Percentiles rank a stretch among this genome's conserved stretches.
These are phyloP conservation scores for Mrakia gelida DNA, from an alignment of 768 basidiomycete species.

Conservation along the genomic window DNA sequence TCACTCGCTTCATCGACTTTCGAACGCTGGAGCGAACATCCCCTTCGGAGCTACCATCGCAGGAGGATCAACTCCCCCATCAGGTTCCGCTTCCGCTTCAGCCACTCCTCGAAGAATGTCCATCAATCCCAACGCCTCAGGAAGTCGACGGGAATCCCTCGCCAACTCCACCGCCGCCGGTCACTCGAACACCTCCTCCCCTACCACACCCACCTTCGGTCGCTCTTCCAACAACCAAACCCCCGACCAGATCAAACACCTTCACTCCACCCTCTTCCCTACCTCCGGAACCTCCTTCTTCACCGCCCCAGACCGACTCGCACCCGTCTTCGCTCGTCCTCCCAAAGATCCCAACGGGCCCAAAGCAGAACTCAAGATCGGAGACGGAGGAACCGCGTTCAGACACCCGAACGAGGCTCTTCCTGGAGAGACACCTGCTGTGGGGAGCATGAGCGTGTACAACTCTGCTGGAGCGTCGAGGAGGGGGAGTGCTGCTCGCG, in stretches of 20 bases:
- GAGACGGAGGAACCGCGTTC: constrained; percentile 10
- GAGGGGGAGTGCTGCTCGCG: background rate
- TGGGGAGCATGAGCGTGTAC: constrained; percentile 14
- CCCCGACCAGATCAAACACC: constrained; percentile 1
- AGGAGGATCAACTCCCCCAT: no score
- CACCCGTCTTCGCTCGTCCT: background rate
- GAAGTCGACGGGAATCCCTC: background rate
- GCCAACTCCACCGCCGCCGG: background rate
- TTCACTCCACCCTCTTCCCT: constrained; percentile 1
- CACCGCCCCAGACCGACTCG: background rate
- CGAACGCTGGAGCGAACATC: background rate
- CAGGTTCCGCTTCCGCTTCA: no score
- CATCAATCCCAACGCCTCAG: no score
- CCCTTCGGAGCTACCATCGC: background rate
- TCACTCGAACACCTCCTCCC: background rate
- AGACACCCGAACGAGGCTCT: constrained; percentile 17
- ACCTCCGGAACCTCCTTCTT: background rate
- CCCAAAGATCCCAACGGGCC: background rate
- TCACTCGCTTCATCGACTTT: background rate
- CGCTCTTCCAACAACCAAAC: background rate
- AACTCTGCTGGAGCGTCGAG: background rate
- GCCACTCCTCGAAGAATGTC: no score
- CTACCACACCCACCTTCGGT: background rate
- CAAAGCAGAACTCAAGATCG: constrained; percentile 8
- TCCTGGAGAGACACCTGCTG: constrained; percentile 24